Evolutionary conservation across 2,329 filamentous ascomycete genomes (phyloP), one percentile per base, ranked within the genome.

Genomic region (Teratosphaeria gauchensis): DNA sequence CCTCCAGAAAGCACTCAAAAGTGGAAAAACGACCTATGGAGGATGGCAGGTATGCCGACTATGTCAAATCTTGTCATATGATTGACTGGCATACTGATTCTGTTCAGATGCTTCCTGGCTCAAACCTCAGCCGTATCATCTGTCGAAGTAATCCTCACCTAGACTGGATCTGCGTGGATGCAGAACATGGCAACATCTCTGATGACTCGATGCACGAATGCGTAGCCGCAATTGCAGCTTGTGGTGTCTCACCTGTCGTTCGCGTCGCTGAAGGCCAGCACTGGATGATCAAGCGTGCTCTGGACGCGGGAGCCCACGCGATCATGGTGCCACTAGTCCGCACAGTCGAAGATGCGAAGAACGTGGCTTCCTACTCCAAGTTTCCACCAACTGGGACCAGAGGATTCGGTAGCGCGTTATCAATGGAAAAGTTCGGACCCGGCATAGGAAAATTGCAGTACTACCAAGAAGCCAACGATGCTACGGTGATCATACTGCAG

Each of bases 261-360:
- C 31, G 53, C 1, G 53, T 55, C 5, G 28, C 30, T 14, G 53
- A 38, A 38, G 30, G 30, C 28, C 30, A 84, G 70, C 75, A 78
- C 53, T 84, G 81, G 81, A 82, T 84, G 81, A 80, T 84, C 59
- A 84, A 85, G 68, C 74, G 82, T 56, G 82, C 82, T 16, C 75
- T 85, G 35, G 82, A 85, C 63, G 72, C 80, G 51, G 82, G 82
- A 33, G 82, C 82, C 7, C 82, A 85, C 66, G 82, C 81, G 35
- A 77, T 85, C 46, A 72, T 84, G 19, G 78, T 66, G 0, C 62
- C 62, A 1, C 69, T 82, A 4, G 73, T 82, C 35, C 76, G 80
- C 62, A 80, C 76, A 0, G 76, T 77, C 11, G 78, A 81, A 24
- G 80, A 84, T 62, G 81, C 80, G 4, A 74, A 73, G 62, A 75